Percentiles rank a stretch among this genome's conserved stretches.
phyloP scores from a whole-genome alignment of 345 rosid species.

The Moricandia moricandioides region DNA sequence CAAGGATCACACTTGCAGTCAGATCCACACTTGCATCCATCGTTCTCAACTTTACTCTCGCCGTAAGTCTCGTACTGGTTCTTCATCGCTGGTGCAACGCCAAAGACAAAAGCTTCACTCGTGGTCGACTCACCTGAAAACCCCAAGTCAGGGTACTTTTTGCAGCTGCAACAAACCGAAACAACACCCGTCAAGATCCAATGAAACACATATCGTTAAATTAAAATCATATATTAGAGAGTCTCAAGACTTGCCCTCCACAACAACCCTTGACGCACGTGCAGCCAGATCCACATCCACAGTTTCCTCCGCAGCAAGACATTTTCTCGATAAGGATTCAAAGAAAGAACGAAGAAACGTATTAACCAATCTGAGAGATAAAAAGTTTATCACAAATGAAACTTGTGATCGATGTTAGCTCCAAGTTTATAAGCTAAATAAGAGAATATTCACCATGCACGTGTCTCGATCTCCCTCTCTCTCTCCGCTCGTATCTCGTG shows the following conservation, averaged over 20 bases:
- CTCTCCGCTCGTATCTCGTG: slow-evolving; percentile 34
- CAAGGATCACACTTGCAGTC: slow-evolving; percentile 87
- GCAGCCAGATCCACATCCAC: slow-evolving; percentile 66
- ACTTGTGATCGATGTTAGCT: background rate
- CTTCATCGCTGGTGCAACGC: slow-evolving; percentile 51
- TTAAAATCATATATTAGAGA: background rate
- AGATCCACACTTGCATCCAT: slow-evolving; percentile 79
- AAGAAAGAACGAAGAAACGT: background rate
- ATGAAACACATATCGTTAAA: background rate
- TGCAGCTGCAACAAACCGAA: slow-evolving; percentile 16
- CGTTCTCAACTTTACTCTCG: slow-evolving; percentile 56
- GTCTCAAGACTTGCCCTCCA: slow-evolving; percentile 45
- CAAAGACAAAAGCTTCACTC: slow-evolving; percentile 50
- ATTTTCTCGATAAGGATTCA: slow-evolving; percentile 39
- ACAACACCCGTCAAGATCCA: background rate
- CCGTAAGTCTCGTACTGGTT: slow-evolving; percentile 45
- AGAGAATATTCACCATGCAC: slow-evolving; percentile 45
- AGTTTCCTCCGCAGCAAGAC: slow-evolving; percentile 72
- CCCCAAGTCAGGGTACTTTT: slow-evolving; percentile 36
- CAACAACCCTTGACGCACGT: slow-evolving; percentile 50
- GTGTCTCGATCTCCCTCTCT: slow-evolving; percentile 35
- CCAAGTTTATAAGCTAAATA: slow-evolving; percentile 41
- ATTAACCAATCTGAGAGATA: background rate
- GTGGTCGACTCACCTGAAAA: slow-evolving; percentile 44
- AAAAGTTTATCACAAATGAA: background rate